Evolutionary conservation across 768 basidiomycete genomes (phyloP).

Genomic region (Trametopsis cervina): DNA sequence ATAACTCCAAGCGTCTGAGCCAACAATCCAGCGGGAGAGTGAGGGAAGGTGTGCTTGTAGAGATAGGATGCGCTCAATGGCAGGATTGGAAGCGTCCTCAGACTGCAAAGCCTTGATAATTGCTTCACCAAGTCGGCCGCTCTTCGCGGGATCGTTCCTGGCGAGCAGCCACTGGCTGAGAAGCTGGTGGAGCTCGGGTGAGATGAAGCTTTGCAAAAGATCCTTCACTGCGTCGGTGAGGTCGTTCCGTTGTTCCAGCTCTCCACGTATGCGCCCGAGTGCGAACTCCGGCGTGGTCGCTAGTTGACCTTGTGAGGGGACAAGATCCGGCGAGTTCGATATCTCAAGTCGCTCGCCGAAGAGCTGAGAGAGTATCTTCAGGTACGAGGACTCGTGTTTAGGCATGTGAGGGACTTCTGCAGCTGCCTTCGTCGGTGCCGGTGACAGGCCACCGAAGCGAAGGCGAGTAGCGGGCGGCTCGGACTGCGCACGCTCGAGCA

Average conservation of each 20-base stretch:
- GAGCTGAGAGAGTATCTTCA: constrained; percentile 75
- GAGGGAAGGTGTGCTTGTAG: constrained; percentile 58
- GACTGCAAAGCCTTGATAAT: constrained; percentile 45
- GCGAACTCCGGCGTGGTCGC: constrained; percentile 95
- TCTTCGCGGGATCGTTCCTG: constrained; percentile 64
- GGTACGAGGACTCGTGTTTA: constrained; percentile 87
- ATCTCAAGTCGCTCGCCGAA: constrained; percentile 78
- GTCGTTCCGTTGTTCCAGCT: constrained; percentile 66
- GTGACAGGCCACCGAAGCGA: constrained; percentile 36
- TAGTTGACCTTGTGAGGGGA: constrained; percentile 58
- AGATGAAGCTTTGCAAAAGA: constrained; percentile 47
- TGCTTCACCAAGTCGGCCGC: constrained; percentile 48
- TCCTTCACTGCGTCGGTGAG: constrained; percentile 60
- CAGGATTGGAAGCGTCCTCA: constrained; percentile 30
- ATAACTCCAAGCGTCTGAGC: constrained; percentile 97
- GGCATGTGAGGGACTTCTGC: constrained; percentile 58
- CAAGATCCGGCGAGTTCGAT: constrained; percentile 74
- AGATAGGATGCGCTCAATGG: constrained; percentile 50
- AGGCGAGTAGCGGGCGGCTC: constrained; percentile 36
- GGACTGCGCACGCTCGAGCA: constrained; percentile 39
- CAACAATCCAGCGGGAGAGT: constrained; percentile 91
- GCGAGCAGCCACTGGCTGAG: constrained; percentile 74
- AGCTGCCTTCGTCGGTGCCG: constrained; percentile 22
- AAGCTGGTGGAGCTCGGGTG: constrained; percentile 56
- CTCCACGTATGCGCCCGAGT: constrained; percentile 82